A percentile compares a stretch with the other conserved stretches of the same genome.
Conservation (phyloP, 148 eudicot species). For the Persicaria tinctoria region DNA sequence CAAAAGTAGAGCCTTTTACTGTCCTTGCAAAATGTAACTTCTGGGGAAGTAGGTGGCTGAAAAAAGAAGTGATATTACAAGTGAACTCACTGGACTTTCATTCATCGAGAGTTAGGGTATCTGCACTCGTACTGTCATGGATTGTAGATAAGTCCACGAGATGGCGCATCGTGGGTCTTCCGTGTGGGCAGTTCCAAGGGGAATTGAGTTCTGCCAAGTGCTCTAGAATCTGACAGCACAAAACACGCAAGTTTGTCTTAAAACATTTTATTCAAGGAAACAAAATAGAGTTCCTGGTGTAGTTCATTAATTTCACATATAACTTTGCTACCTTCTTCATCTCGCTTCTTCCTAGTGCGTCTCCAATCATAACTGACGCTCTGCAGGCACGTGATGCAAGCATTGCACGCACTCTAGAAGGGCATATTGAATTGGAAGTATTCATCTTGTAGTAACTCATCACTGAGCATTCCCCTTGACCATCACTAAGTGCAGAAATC, state of each 20-base stretch:
- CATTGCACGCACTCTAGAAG: slow-evolving; percentile 91
- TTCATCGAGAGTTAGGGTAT: neutral
- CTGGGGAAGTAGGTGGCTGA: neutral
- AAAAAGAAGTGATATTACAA: neutral
- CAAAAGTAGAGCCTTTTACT: no score
- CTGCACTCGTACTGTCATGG: slow-evolving; percentile 5
- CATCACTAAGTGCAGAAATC: slow-evolving; percentile 75
- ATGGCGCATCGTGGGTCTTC: slow-evolving; percentile 99
- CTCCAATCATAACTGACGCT: slow-evolving; percentile 90
- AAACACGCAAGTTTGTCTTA: neutral
- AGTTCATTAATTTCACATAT: neutral
- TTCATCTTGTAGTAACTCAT: slow-evolving; percentile 68
- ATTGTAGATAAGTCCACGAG: slow-evolving; percentile 55
- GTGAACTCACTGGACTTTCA: neutral
- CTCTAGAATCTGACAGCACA: slow-evolving; percentile 57
- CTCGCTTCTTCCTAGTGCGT: slow-evolving; percentile 86
- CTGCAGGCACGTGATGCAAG: slow-evolving; percentile 97
- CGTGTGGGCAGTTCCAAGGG: slow-evolving; percentile 99
- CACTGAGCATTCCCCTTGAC: slow-evolving; percentile 82
- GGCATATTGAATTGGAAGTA: slow-evolving; percentile 80
- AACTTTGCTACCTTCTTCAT: slow-evolving; percentile 68
- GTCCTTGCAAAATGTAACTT: neutral
- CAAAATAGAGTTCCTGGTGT: neutral
- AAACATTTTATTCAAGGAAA: neutral
- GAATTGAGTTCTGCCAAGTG: slow-evolving; percentile 76